Evolutionary conservation across 2,329 filamentous ascomycete genomes (phyloP).

Genomic region (Paraconiothyrium sp.): DNA sequence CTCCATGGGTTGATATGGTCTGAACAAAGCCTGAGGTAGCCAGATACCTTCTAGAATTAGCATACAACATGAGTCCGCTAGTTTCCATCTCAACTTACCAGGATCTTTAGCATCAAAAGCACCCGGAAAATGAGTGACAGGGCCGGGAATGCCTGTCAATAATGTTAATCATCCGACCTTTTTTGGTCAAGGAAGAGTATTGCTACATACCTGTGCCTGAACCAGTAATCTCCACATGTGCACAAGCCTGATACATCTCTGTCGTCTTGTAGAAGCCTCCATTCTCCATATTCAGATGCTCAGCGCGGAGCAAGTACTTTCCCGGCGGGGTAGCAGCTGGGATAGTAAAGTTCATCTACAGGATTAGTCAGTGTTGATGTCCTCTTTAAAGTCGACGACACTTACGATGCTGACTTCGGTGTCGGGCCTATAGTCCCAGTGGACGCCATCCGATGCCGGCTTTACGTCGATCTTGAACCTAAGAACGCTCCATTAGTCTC

Average conservation of each 20-base stretch:
- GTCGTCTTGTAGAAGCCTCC: constrained; percentile 10
- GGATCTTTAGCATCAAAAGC: constrained; percentile 18
- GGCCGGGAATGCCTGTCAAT: constrained; percentile 13
- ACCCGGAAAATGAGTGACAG: constrained; percentile 19
- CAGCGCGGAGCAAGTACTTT: constrained; percentile 22
- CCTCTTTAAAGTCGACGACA: background rate
- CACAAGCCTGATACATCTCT: constrained; percentile 16
- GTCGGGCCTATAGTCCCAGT: constrained; percentile 13
- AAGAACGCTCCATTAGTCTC: background rate
- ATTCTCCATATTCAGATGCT: constrained; percentile 21
- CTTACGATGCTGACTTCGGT: constrained; percentile 7
- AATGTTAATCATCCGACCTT: background rate
- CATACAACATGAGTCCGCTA: background rate
- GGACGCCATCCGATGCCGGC: constrained; percentile 13
- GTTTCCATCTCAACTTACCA: constrained; percentile 1
- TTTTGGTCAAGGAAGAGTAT: background rate
- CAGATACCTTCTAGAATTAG: constrained; percentile 13
- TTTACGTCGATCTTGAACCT: constrained; percentile 18
- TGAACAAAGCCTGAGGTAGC: constrained; percentile 7
- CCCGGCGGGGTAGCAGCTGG: constrained; percentile 23
- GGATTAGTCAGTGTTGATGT: background rate
- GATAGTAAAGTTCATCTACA: constrained; percentile 28
- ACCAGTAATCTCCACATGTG: constrained; percentile 18
- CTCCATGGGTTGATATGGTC: constrained; percentile 15
- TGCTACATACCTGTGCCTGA: constrained; percentile 10